Base-by-base conservation (phyloP, 495 filamentous ascomycete genomes). In the Collariella sp. region DNA sequence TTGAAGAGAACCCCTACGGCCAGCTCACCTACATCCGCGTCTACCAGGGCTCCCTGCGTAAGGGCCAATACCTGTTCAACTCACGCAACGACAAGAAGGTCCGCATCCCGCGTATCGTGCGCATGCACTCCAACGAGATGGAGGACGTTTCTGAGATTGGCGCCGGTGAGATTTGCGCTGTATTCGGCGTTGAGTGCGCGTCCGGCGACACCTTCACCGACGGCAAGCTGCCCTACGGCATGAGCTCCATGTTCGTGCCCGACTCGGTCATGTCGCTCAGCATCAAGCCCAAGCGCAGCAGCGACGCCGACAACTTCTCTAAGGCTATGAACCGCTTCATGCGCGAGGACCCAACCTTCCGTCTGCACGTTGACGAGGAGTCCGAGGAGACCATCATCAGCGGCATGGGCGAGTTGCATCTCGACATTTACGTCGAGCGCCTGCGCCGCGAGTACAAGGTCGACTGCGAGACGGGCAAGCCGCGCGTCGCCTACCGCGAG, bases 81-180 rank as follows among this genome's bases (percentile, higher is more conserved):
- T 88, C 93, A 10, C 85, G 91, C 56, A 89, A 80, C 47, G 83
- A 88, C 67, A 96, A 97, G 79, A 97, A 93, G 73, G 84, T 99
- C 67, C 93, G 95, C 71, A 83, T 97, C 54, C 94, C 94, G 19
- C 86, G 91, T 62, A 99, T 99, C 63, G 94, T 99, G 44, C 87
- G 94, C 42, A 99, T 99, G 94, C 94, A 99, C 76, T 95, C 90
- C 31, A 96, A 97, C 66, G 94, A 99, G 67, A 93, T 99, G 94
- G 94, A 97, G 71, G 94, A 99, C 59, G 87, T 95, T 13, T 73
- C 66, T 43, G 91, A 96, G 67, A 85, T 99, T 46, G 87, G 89
- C 40, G 89, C 94, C 36, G 94, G 94, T 64, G 94, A 99, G 67
- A 97, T 99, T 51, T 97, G 94, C 64, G 94, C 94, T 46, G 91